phyloP scores from a whole-genome alignment of 2,329 filamentous ascomycete genomes.

The Penicillium psychrosexuale region DNA sequence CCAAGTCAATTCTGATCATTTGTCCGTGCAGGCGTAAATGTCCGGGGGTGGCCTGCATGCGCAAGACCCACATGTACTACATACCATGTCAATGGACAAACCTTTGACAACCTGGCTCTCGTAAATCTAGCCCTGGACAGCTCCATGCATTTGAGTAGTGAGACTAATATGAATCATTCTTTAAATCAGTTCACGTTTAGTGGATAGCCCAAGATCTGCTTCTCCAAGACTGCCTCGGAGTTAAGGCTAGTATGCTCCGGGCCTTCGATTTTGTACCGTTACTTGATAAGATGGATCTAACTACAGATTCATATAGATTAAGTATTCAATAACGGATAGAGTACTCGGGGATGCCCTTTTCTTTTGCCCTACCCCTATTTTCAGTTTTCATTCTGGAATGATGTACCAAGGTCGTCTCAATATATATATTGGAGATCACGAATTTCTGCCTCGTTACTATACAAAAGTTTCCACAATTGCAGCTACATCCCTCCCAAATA shows the following conservation, averaged over 20 bases:
- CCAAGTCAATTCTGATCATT: not conserved
- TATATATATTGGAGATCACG: not conserved
- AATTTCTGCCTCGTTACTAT: not conserved
- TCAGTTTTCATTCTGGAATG: not conserved
- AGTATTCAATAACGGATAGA: not conserved
- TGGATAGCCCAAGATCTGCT: not conserved
- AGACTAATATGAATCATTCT: not conserved
- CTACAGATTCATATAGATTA: not conserved
- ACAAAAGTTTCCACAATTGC: not conserved
- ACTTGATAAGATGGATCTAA: not conserved
- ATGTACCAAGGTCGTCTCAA: too few relatives aligned
- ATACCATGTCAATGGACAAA: not conserved
- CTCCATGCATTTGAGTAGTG: not conserved
- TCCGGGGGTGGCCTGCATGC: slow-evolving; percentile 4
- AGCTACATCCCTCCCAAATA: too few relatives aligned
- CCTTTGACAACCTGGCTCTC: not conserved
- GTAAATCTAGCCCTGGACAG: not conserved
- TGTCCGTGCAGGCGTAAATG: slow-evolving; percentile 6
- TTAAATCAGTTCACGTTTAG: slow-evolving; percentile 1
- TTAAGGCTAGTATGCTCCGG: not conserved
- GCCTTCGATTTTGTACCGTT: not conserved
- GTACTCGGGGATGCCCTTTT: too few relatives aligned
- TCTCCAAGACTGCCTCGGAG: not conserved
- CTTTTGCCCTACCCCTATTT: not conserved
- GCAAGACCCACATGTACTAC: slow-evolving; percentile 6